phyloP scores from a whole-genome alignment of 352 stramenopile species.

The Globisporangium paroecandrum region DNA sequence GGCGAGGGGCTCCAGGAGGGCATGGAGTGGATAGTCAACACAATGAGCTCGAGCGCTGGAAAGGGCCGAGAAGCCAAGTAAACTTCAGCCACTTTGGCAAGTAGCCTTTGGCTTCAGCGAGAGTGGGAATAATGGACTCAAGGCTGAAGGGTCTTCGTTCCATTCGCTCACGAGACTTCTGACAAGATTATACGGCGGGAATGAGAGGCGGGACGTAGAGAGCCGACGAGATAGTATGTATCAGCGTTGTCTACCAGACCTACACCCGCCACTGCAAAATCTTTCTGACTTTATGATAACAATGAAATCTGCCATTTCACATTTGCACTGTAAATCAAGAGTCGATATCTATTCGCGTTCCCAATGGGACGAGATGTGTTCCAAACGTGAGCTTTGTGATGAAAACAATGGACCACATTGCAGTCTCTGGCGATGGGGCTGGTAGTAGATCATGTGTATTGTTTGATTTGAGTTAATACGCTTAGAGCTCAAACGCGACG shows the following conservation, averaged over 20 bases:
- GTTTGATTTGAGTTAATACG: slow-evolving; percentile 5
- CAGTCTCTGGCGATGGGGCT: no score
- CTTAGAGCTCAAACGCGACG: slow-evolving; percentile 68
- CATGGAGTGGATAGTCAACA: slow-evolving; percentile 88
- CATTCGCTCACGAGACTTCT: not conserved
- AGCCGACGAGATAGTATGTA: not conserved
- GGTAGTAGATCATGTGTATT: slow-evolving; percentile 18
- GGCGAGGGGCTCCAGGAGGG: slow-evolving; percentile 87
- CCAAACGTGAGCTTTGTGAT: not conserved
- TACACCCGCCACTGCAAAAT: not conserved
- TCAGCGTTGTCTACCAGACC: not conserved
- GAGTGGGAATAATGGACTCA: not conserved
- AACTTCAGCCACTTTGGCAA: not conserved
- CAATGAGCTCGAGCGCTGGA: slow-evolving; percentile 47
- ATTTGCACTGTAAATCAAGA: not conserved
- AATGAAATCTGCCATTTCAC: not conserved
- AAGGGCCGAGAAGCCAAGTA: slow-evolving; percentile 74
- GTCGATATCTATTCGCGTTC: not conserved
- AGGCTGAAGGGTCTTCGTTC: not conserved
- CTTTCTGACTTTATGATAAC: not conserved
- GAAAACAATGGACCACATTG: not conserved
- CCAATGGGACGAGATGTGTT: not conserved
- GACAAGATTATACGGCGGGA: not conserved
- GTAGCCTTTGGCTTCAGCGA: not conserved
- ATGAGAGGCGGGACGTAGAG: not conserved